Evolutionary conservation across 306 rosid species (phyloP), one percentile per base, ranked within the genome.

Genomic region (Vicia sativa): DNA sequence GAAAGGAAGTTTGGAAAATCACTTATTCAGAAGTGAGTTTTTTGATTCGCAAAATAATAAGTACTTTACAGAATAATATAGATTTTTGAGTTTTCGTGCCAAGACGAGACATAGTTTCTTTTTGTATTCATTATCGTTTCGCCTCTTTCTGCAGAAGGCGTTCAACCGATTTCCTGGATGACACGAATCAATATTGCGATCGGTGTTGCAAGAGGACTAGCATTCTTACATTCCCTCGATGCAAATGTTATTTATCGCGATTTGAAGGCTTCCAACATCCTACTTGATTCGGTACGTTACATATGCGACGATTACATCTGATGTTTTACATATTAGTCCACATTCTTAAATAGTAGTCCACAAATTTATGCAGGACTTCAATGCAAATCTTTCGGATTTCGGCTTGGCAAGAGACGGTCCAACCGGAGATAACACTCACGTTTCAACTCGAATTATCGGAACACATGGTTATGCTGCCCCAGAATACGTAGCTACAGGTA

Each of bases 321-420:
- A 9, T 74, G 52, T 71, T 65, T 68, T 65, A 45, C 35, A 18
- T 31, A 19, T 14, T 44, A 57, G 57, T 55, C 42, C 42, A 61
- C 53, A 38, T 70, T 50, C 79, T 69, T 46, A 81, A 34, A 74
- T 68, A 74, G 55, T 59, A 11, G 34, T 29, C 4, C 39, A 34
- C 23, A 55, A 38, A 29, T 38, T 62, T 67, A 15, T 74, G 71
- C 18, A 93, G 98, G 93, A 88, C 61, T 93, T 93, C 84, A 90
- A 69, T 48, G 85, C 93, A 2, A 88, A 82, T 72, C 96, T 93
- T 65, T 93, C 96, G 1, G 98, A 90, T 85, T 93, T 93, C 35
- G 96, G 98, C 39, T 83, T 93, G 74, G 98, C 98, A 70, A 93
- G 96, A 71, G 98, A 93, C 70, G 96, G 96, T n/a, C 96, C 96